A percentile compares a stretch with the other conserved stretches of the same genome.
Evolutionary conservation across 257 asterid genomes (phyloP).

Genomic region (Anisodus tanguticus): DNA sequence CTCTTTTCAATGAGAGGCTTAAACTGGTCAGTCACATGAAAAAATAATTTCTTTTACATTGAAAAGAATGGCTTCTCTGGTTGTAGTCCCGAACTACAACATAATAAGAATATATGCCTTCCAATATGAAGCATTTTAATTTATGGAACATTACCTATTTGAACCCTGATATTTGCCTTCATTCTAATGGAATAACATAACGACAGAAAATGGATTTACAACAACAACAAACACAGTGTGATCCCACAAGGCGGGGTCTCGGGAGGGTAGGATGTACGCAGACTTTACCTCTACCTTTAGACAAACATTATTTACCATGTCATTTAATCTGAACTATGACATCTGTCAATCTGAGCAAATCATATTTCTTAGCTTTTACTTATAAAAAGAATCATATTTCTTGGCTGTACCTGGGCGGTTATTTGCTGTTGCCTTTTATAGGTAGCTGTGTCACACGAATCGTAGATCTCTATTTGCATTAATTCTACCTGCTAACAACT

Average conservation of each 20-base stretch:
- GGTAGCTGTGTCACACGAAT: background rate
- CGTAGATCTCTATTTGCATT: background rate
- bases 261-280: too few species aligned
- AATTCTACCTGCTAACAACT: background rate
- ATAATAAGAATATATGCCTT: constrained; percentile 4
- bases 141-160: background rate
- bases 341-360: background rate
- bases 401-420: background rate
- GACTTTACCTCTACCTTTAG: background rate
- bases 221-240: too few species aligned
- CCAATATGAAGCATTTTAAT: background rate
- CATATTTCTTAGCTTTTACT: constrained; percentile 6
- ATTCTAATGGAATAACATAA: constrained; percentile 16
- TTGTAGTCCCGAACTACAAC: constrained; percentile 12
- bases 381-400: background rate
- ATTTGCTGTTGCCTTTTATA: background rate
- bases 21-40: background rate
- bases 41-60: background rate
- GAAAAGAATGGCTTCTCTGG: background rate
- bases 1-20: background rate
- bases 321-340: background rate
- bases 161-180: background rate
- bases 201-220: background rate
- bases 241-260: too few species aligned
- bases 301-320: background rate